A percentile compares a stretch with the other conserved stretches of the same genome.
Conservation (phyloP, 108 stramenopile species). For the Skeletonema menzelii region DNA sequence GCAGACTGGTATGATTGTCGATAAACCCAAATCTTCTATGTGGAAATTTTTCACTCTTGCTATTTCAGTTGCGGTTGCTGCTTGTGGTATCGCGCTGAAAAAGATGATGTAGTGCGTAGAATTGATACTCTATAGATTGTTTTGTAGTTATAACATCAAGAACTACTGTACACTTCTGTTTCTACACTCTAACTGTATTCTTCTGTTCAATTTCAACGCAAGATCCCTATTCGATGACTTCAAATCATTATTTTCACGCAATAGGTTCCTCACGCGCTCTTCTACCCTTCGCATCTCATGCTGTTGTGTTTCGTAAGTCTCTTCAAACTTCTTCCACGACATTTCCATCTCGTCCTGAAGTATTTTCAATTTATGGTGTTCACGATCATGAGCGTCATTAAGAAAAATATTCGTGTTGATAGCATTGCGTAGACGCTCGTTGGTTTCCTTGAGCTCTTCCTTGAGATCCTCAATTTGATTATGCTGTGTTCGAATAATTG, state of each 20-base stretch:
- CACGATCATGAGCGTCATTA: not conserved
- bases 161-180: too few relatives aligned
- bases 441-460: not conserved
- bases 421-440: not conserved
- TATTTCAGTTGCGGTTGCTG: conserved; percentile 3
- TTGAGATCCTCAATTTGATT: not conserved
- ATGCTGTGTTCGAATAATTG: not conserved
- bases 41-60: not conserved
- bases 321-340: not conserved
- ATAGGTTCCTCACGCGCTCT: too few relatives aligned
- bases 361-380: not conserved
- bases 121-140: not conserved
- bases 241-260: too few relatives aligned
- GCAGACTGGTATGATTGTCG: conserved; percentile 44
- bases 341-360: not conserved
- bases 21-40: conserved; percentile 10
- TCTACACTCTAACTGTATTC: too few relatives aligned
- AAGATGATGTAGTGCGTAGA: not conserved
- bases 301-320: not conserved
- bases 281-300: not conserved
- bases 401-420: not conserved
- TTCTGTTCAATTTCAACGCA: not conserved
- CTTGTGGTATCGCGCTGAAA: not conserved
- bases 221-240: too few relatives aligned
- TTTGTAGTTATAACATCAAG: too few relatives aligned